phyloP scores from a whole-genome alignment of 805 yeast genomes.

The Yamadazyma akitaensis region DNA sequence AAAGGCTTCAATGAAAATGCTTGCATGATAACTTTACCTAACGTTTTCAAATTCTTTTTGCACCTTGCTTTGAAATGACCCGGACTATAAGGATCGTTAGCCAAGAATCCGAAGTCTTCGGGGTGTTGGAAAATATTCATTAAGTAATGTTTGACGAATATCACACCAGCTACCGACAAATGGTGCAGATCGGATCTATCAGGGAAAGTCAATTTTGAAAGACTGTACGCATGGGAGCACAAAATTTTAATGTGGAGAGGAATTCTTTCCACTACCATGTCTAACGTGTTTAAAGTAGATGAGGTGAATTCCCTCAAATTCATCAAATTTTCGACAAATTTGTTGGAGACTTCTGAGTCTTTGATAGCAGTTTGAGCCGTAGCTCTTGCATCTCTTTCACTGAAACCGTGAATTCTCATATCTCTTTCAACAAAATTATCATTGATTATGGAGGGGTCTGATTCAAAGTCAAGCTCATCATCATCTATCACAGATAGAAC shows the following conservation, averaged over 20 bases:
- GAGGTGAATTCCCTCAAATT: constrained; percentile 67
- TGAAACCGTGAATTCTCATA: constrained; percentile 30
- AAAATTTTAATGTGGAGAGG: constrained; percentile 37
- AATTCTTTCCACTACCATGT: constrained; percentile 33
- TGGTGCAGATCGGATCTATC: constrained; percentile 57
- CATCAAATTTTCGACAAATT: constrained; percentile 73
- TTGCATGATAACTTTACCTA: constrained; percentile 61
- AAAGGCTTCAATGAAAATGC: constrained; percentile 67
- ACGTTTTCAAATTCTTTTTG: constrained; percentile 50
- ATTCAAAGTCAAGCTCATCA: constrained; percentile 63
- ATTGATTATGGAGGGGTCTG: constrained; percentile 69
- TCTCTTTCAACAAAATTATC: constrained; percentile 36
- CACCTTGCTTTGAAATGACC: constrained; percentile 17
- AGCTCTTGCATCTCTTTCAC: constrained; percentile 34
- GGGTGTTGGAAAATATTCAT: constrained; percentile 46
- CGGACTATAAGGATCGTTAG: constrained; percentile 26
- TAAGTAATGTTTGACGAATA: constrained; percentile 53
- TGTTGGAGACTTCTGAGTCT: constrained; percentile 66
- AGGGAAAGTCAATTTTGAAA: constrained; percentile 50
- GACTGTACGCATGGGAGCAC: constrained; percentile 31
- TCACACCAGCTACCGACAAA: constrained; percentile 65
- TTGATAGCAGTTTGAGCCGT: constrained; percentile 72
- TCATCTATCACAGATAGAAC: constrained; percentile 41
- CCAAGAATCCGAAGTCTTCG: constrained; percentile 53
- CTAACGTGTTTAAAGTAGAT: constrained; percentile 54